Evolutionary conservation across 2,329 filamentous ascomycete species (phyloP).

Genomic region (Beauveria australis): DNA sequence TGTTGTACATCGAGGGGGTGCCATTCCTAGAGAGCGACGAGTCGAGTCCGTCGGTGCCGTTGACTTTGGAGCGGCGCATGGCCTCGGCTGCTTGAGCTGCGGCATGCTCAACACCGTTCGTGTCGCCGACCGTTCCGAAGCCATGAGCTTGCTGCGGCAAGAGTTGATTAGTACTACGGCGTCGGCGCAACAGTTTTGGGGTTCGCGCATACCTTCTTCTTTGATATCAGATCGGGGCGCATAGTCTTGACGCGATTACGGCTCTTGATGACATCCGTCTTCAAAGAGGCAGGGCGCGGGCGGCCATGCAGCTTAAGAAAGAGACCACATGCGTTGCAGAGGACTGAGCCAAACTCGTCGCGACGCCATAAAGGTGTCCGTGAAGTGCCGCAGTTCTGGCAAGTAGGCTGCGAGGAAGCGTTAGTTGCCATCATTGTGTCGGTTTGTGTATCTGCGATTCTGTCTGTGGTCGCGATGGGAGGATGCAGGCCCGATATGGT

Average conservation of each 20-base stretch:
- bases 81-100: slow-evolving; percentile 45
- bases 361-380: slow-evolving; percentile 96
- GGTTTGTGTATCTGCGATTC: slow-evolving; percentile 27
- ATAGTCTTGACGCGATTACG: slow-evolving; percentile 93
- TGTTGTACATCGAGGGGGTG: slow-evolving; percentile 67
- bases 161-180: neutral
- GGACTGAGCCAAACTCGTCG: slow-evolving; percentile 89
- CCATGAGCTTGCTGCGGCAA: slow-evolving; percentile 28
- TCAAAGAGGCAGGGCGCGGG: slow-evolving; percentile 86
- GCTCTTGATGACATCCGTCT: slow-evolving; percentile 99
- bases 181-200: neutral
- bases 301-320: slow-evolving; percentile 96
- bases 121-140: slow-evolving; percentile 33
- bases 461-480: slow-evolving; percentile 9
- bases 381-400: slow-evolving; percentile 91
- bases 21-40: slow-evolving; percentile 73
- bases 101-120: slow-evolving; percentile 53
- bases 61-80: slow-evolving; percentile 59
- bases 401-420: slow-evolving; percentile 76
- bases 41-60: slow-evolving; percentile 66
- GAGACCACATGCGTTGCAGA: slow-evolving; percentile 96
- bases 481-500: slow-evolving; percentile 22
- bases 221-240: slow-evolving; percentile 67
- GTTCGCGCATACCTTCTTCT: slow-evolving; percentile 61
- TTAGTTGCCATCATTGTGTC: slow-evolving; percentile 45